Evolutionary conservation across 202 grass and related monocot species (phyloP).

Genomic region (Hordeum pubiflorum): DNA sequence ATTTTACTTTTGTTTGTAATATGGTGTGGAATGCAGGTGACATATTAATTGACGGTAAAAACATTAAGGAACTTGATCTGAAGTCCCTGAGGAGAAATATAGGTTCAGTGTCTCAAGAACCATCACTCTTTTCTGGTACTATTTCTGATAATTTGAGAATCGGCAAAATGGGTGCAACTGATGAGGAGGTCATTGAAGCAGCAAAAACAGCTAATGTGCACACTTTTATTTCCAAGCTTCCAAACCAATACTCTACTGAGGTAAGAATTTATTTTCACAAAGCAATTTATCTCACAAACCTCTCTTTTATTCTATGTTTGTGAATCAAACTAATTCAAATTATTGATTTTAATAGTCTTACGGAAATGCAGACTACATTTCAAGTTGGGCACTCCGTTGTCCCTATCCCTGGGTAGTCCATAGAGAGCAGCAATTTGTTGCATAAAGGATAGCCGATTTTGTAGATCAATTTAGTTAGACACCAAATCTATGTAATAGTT

Average conservation of each 20-base stretch:
- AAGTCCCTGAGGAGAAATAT: conserved; percentile 51
- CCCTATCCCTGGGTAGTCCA: neutral
- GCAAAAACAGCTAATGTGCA: conserved; percentile 51
- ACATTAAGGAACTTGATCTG: conserved; percentile 52
- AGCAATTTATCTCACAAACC: neutral
- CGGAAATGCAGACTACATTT: neutral
- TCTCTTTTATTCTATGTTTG: neutral
- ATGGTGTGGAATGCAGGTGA: conserved; percentile 29
- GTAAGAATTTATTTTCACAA: conserved; percentile 27
- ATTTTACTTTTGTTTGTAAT: neutral
- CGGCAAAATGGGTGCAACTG: conserved; percentile 44
- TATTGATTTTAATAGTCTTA: conserved; percentile 2
- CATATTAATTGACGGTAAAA: conserved; percentile 41
- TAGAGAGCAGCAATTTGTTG: neutral
- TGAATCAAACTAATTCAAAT: neutral
- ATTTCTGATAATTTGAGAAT: conserved; percentile 57
- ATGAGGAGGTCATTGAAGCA: conserved; percentile 43
- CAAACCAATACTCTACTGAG: conserved; percentile 42
- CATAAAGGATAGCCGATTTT: neutral
- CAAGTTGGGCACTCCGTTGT: neutral
- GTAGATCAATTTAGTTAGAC: neutral
- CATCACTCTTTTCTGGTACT: conserved; percentile 55
- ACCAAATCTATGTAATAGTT: neutral
- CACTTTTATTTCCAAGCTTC: conserved; percentile 47
- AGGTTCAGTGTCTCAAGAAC: conserved; percentile 61